Evolutionary conservation across 176 grass and related monocot genomes (phyloP).

Genomic region (Miscanthus lutarioriparius): DNA sequence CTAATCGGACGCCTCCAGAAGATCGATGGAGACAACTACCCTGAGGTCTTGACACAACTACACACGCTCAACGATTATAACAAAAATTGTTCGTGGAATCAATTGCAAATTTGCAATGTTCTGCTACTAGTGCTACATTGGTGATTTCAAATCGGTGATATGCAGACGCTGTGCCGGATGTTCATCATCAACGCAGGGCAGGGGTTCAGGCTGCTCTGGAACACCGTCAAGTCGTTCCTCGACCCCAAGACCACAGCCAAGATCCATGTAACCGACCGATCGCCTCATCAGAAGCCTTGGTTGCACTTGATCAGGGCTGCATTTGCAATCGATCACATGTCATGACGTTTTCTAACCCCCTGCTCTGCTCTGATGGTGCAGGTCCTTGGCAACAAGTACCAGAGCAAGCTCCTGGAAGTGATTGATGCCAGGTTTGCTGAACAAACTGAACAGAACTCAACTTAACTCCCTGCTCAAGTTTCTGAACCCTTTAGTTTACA

Average conservation of each 20-base stretch:
- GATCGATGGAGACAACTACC: slow-evolving; percentile 92
- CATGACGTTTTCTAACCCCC: neutral
- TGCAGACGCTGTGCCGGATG: slow-evolving; percentile 92
- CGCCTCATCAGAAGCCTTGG: neutral
- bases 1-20: slow-evolving; percentile 86
- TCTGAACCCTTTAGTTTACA: neutral
- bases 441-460: neutral
- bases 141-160: neutral
- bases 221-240: slow-evolving; percentile 95
- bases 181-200: slow-evolving; percentile 96
- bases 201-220: slow-evolving; percentile 94
- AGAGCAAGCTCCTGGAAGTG: slow-evolving; percentile 89
- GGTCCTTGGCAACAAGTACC: slow-evolving; percentile 93
- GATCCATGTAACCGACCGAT: slow-evolving; percentile 67
- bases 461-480: neutral
- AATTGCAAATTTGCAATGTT: neutral
- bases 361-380: slow-evolving; percentile 1
- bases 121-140: neutral
- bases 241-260: slow-evolving; percentile 95
- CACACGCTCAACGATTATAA: too few relatives aligned
- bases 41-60: slow-evolving; percentile 40
- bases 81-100: neutral
- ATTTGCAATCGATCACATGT: neutral
- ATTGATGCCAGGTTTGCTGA: slow-evolving; percentile 82
- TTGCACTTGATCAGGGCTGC: neutral